Evolutionary conservation across 441 rosid genomes (phyloP).

Genomic region (Adansonia madagascariensis): DNA sequence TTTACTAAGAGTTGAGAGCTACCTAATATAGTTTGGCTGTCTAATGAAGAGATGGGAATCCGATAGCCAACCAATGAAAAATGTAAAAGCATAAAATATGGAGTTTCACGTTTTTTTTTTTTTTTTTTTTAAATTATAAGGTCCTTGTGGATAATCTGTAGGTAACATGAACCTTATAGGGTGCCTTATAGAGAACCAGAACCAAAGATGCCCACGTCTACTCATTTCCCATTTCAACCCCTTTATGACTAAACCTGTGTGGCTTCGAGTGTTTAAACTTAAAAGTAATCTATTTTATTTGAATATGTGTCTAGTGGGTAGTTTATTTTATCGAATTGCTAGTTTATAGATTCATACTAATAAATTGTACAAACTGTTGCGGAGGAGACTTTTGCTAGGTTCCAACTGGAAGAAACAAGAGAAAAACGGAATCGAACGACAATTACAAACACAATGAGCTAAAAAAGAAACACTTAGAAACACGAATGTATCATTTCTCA

Average conservation of each 20-base stretch:
- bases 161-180: not conserved
- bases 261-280: conserved; percentile 1
- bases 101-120: not conserved
- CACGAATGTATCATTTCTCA: conserved; percentile 1
- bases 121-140: not conserved
- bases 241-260: conserved; percentile 3
- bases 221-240: conserved; percentile 3
- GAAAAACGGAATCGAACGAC: not conserved
- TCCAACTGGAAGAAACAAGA: not conserved
- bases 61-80: not conserved
- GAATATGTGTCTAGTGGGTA: not conserved
- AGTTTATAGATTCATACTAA: not conserved
- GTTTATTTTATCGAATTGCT: not conserved
- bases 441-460: not conserved
- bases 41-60: not conserved
- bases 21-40: not conserved
- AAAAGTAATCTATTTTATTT: not conserved
- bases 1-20: not conserved
- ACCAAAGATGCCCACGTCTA: conserved; percentile 3
- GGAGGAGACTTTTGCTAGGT: not conserved
- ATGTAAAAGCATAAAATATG: not conserved
- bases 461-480: not conserved
- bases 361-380: not conserved
- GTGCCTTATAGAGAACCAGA: not conserved
- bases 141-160: not conserved